These are phyloP conservation scores for Pythium scleroteichum DNA, from an alignment of 352 stramenopile species.

Conservation along the genomic window DNA sequence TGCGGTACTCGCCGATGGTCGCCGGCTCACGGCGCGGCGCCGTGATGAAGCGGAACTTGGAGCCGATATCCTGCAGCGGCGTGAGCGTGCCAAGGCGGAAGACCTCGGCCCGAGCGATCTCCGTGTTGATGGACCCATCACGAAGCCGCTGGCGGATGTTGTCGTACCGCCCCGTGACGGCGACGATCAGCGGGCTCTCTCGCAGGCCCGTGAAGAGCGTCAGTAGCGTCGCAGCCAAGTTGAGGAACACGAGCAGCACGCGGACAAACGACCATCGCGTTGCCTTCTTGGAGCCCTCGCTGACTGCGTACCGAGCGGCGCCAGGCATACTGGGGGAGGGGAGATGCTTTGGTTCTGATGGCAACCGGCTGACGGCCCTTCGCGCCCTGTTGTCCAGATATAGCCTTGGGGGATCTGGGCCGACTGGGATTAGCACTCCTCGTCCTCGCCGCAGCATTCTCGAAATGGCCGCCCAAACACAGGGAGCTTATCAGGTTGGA, in stretches of 20 bases:
- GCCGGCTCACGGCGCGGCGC: conserved; percentile 13
- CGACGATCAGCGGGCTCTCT: conserved; percentile 33
- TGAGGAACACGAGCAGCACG: conserved; percentile 2
- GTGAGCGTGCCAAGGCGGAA: conserved; percentile 27
- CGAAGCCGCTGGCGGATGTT: conserved; percentile 32
- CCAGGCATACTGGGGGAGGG: no score
- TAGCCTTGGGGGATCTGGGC: no score
- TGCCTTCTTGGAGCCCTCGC: not conserved
- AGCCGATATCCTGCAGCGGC: conserved; percentile 33
- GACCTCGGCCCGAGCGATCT: conserved; percentile 35
- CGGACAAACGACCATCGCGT: no score
- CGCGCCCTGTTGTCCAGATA: no score
- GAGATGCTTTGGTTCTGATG: no score
- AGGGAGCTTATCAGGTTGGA: no score
- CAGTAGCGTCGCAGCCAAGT: conserved; percentile 27
- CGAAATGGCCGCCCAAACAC: no score
- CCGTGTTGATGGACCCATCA: conserved; percentile 45
- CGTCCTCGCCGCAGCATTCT: no score
- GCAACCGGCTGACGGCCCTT: no score
- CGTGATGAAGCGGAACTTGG: conserved; percentile 27
- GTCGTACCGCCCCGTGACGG: conserved; percentile 25
- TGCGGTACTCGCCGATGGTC: conserved; percentile 33
- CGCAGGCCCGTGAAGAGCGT: conserved; percentile 34
- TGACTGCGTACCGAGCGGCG: no score
- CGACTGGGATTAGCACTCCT: no score